Evolutionary conservation across 2,329 filamentous ascomycete genomes (phyloP).

Genomic region (Colletotrichum simmondsii): DNA sequence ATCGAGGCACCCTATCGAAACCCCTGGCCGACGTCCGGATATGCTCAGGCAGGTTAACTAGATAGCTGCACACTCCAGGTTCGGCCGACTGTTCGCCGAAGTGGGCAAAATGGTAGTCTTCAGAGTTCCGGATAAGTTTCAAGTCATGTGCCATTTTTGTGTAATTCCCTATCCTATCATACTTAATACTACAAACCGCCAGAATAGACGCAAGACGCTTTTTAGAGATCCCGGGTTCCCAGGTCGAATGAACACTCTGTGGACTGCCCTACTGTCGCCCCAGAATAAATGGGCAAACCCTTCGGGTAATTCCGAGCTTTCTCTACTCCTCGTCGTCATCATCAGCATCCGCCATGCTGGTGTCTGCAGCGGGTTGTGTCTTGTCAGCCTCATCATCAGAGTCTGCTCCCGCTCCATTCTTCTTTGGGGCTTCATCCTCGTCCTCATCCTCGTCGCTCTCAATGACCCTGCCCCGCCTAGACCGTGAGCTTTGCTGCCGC

Average conservation of each 20-base stretch:
- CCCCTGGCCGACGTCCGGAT: background rate
- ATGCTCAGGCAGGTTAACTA: background rate
- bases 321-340: constrained; percentile 44
- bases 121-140: background rate
- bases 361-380: constrained; percentile 43
- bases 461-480: constrained; percentile 62
- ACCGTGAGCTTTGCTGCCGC: constrained; percentile 56
- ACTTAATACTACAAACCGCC: constrained; percentile 27
- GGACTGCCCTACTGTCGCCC: constrained; percentile 5
- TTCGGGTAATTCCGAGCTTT: background rate
- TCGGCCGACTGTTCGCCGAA: background rate
- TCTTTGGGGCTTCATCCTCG: constrained; percentile 42
- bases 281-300: background rate
- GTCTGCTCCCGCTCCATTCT: constrained; percentile 32
- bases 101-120: background rate
- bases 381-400: constrained; percentile 41
- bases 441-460: constrained; percentile 67
- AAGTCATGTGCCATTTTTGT: constrained; percentile 25
- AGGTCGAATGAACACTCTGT: background rate
- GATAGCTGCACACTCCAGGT: background rate
- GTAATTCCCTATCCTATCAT: constrained; percentile 23
- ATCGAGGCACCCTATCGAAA: background rate
- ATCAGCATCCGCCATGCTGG: constrained; percentile 53
- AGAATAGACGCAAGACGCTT: constrained; percentile 29
- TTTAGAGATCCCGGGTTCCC: constrained; percentile 7